These are phyloP conservation scores for Solanum etuberosum DNA, from an alignment of 257 asterid species.

Conservation along the genomic window DNA sequence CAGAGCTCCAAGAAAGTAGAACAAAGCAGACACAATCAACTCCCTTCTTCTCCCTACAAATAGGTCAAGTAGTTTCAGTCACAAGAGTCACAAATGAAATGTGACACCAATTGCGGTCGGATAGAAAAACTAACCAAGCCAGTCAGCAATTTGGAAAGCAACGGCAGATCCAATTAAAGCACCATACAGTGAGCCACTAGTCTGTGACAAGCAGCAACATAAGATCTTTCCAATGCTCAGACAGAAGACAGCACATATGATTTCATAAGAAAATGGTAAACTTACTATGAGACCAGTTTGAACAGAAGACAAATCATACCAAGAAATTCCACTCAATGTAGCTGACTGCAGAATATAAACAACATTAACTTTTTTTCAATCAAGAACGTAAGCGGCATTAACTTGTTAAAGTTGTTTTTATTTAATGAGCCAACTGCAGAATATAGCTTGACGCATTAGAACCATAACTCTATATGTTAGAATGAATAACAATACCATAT, in stretches of 20 bases:
- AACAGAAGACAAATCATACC: conserved; percentile 81
- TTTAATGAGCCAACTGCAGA: neutral
- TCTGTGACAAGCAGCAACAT: conserved; percentile 36
- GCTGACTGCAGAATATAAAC: conserved; percentile 59
- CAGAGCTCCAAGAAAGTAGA: conserved; percentile 73
- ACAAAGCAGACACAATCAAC: conserved; percentile 54
- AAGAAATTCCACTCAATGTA: conserved; percentile 59
- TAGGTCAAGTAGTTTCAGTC: neutral
- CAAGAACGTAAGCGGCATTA: neutral
- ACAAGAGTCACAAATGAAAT: neutral
- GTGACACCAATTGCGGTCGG: neutral
- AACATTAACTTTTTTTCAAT: neutral
- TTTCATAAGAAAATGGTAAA: conserved; percentile 4
- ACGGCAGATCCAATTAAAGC: conserved; percentile 83
- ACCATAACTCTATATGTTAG: neutral
- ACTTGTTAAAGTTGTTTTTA: neutral
- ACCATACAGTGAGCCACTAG: conserved; percentile 96
- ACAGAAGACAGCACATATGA: neutral
- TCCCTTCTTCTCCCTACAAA: conserved; percentile 84
- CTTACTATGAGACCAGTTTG: conserved; percentile 86
- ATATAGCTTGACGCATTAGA: neutral
- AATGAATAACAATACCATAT: neutral
- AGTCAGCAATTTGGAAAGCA: conserved; percentile 86
- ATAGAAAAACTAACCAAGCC: conserved; percentile 49
- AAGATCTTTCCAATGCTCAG: conserved; percentile 9